phyloP scores from a whole-genome alignment of 768 basidiomycete genomes.

The Boletales sp. region DNA sequence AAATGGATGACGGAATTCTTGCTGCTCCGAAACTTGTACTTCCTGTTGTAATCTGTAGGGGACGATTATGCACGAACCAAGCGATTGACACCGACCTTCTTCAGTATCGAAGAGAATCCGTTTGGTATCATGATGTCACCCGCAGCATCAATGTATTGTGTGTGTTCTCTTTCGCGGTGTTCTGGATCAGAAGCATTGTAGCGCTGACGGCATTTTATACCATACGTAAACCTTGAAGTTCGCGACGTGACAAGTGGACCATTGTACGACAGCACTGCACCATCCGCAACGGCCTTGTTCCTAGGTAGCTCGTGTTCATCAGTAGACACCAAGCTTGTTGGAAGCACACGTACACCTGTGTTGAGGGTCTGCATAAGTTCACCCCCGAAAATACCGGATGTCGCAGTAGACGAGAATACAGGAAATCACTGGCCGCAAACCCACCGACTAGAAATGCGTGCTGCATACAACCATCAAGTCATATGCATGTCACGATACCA shows the following conservation, averaged over 20 bases:
- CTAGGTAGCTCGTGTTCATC: too few relatives aligned
- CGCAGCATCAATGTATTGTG: slow-evolving; percentile 15
- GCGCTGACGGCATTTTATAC: slow-evolving; percentile 24
- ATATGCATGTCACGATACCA: neutral
- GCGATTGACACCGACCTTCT: slow-evolving; percentile 15
- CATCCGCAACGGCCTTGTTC: slow-evolving; percentile 33
- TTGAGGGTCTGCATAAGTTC: slow-evolving; percentile 37
- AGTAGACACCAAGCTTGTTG: too few relatives aligned
- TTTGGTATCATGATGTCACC: slow-evolving; percentile 31
- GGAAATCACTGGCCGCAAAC: slow-evolving; percentile 45
- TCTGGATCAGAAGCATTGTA: slow-evolving; percentile 32
- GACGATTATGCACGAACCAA: neutral
- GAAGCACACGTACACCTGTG: too few relatives aligned
- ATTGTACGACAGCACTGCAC: slow-evolving; percentile 36
- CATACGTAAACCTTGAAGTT: slow-evolving; percentile 40
- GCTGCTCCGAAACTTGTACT: slow-evolving; percentile 15
- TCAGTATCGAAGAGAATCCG: slow-evolving; percentile 37
- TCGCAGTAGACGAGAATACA: slow-evolving; percentile 39
- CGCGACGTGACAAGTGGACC: slow-evolving; percentile 44
- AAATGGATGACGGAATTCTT: slow-evolving; percentile 16
- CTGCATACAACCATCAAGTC: neutral
- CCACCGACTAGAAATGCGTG: slow-evolving; percentile 48
- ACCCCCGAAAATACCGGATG: slow-evolving; percentile 34
- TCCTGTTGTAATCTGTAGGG: slow-evolving; percentile 1
- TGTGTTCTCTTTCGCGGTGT: slow-evolving; percentile 32